Percentiles rank a stretch among this genome's conserved stretches.
Conservation (phyloP, 352 stramenopile species). For the Phytopythium delawarense region DNA sequence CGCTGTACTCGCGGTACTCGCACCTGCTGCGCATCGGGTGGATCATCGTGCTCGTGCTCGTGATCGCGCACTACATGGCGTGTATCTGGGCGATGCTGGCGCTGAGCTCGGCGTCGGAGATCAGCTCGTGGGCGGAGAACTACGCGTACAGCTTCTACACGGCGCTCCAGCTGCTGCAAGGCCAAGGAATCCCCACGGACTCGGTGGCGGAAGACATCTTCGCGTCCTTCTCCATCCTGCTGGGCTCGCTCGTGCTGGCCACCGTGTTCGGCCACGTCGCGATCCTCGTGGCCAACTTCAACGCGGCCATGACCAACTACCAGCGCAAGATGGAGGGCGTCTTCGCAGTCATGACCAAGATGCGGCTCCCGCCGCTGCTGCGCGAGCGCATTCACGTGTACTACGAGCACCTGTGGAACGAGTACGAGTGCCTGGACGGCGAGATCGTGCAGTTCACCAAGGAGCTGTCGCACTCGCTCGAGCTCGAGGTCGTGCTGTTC, state of each 20-base stretch:
- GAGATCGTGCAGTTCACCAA: conserved; percentile 50
- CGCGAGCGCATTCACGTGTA: conserved; percentile 62
- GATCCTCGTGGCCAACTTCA: conserved; percentile 59
- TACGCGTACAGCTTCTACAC: conserved; percentile 44
- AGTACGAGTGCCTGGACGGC: conserved; percentile 64
- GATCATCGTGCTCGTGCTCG: conserved; percentile 32
- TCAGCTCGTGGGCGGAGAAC: conserved; percentile 7
- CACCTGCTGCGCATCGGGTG: conserved; percentile 35
- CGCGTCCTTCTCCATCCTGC: conserved; percentile 30
- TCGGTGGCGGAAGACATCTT: conserved; percentile 35
- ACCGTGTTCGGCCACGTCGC: conserved; percentile 62
- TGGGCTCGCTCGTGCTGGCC: conserved; percentile 51
- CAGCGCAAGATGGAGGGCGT: conserved; percentile 65
- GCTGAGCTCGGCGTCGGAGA: background rate
- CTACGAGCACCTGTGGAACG: conserved; percentile 59
- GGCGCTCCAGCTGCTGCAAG: conserved; percentile 44
- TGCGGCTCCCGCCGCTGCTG: conserved; percentile 31
- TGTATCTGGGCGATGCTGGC: conserved; percentile 44
- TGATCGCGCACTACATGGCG: conserved; percentile 41
- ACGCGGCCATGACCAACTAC: conserved; percentile 45
- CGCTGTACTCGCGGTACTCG: conserved; percentile 32
- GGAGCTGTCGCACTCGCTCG: conserved; percentile 43
- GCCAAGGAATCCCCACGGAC: conserved; percentile 33
- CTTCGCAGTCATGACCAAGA: conserved; percentile 46
- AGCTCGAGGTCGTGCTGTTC: conserved; percentile 53